A percentile compares a stretch with the other conserved stretches of the same genome.
Evolutionary conservation across 1,284 basidiomycete genomes (phyloP).

Genomic region (Apiotrichum laibachii): DNA sequence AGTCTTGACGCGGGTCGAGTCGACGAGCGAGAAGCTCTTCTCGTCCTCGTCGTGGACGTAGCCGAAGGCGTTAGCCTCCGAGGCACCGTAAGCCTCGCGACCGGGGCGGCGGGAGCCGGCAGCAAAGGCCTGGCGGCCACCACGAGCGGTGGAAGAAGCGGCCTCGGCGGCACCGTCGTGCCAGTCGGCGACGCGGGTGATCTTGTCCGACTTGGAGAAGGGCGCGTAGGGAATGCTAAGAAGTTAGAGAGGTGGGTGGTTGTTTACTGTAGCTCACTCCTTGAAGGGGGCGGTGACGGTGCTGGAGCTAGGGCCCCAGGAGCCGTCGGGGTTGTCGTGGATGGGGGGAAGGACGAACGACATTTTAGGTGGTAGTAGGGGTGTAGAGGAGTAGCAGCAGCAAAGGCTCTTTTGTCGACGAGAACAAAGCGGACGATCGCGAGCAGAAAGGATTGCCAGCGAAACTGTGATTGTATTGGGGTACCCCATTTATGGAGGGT

Average conservation of each 20-base stretch:
- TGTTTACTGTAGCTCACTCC: slow-evolving; percentile 38
- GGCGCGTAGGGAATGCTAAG: slow-evolving; percentile 84
- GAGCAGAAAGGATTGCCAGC: neutral
- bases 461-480: slow-evolving; percentile 11
- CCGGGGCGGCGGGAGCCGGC: slow-evolving; percentile 41
- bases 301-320: slow-evolving; percentile 52
- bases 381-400: neutral
- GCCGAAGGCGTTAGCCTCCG: slow-evolving; percentile 86
- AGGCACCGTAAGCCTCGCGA: slow-evolving; percentile 53
- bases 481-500: neutral
- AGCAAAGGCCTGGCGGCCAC: slow-evolving; percentile 24
- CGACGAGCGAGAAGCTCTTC: slow-evolving; percentile 94
- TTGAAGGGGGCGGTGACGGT: slow-evolving; percentile 50
- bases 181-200: slow-evolving; percentile 98
- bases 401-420: neutral
- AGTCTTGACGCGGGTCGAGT: slow-evolving; percentile 56
- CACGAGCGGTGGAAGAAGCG: slow-evolving; percentile 59
- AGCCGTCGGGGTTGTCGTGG: slow-evolving; percentile 51
- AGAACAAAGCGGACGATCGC: neutral
- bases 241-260: neutral
- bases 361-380: slow-evolving; percentile 28
- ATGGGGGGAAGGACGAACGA: slow-evolving; percentile 49
- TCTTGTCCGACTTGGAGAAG: slow-evolving; percentile 97
- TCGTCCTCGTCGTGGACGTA: slow-evolving; percentile 99
- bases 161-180: slow-evolving; percentile 63